Base-by-base conservation (phyloP, 2,329 filamentous ascomycete species). In the Colletotrichum lini region DNA sequence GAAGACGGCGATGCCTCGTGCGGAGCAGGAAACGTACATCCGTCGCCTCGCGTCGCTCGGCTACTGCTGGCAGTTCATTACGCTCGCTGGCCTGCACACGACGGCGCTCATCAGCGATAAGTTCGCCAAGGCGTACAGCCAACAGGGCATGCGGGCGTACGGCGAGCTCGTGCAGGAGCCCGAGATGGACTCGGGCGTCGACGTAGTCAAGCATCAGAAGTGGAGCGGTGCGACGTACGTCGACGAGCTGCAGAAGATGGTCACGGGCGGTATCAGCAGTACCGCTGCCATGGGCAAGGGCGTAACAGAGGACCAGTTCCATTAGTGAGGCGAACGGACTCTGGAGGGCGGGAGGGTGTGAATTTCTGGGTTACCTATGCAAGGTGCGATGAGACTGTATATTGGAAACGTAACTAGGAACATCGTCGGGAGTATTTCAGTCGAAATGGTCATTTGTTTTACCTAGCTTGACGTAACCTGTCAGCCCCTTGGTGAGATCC, bases 21-120 rank as follows among this genome's bases (percentile, higher is more conserved):
- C 89, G 64, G 96, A 98, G 82, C 96, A 99, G 85, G 94, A 98
- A 86, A 99, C 96, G 23, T 99, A 98, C 86, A 99, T 99, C 86
- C 87, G 91, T 74, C 94, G 96, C 52, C 93, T 99, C 50, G 95
- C 92, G 72, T 79, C 86, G 73, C 90, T 99, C 59, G 96, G 96
- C 74, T 99, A 99, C 90, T 97, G 94, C 90, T 99, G 96, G 96
- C 96, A 99, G 84, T 99, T 99, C 88, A 99, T 99, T 87, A 99
- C 96, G n/a, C 90, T 99, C 57, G 96, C 96, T 6, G 96, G 96
- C 76, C 89, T 99, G 80, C 96, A 99, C 87, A 97, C 94, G 73
- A 98, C 94, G 4, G 96, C 96, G 47, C 90, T 99, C 64, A 97
- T 98, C 84, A 92, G 92, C 78, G 91, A 98, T 84, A 91, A 92